These are phyloP conservation scores for Spathaspora gorwiae DNA, from an alignment of 805 yeast genomes.

Conservation along the genomic window DNA sequence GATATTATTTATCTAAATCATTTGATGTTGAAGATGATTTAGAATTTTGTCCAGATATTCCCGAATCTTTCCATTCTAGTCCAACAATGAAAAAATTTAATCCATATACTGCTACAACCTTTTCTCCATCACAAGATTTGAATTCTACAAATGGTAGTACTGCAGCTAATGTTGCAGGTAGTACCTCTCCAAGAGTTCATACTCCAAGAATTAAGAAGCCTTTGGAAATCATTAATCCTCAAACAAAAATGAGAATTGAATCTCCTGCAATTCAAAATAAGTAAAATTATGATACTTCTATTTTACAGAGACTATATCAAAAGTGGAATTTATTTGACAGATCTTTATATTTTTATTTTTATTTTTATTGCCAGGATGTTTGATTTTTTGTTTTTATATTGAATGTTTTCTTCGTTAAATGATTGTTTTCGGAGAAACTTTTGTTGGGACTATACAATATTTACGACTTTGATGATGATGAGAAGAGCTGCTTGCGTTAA, in stretches of 20 bases:
- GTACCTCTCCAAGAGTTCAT: slow-evolving; percentile 40
- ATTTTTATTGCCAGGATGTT: no score
- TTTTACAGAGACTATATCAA: no score
- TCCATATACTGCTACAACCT: slow-evolving; percentile 62
- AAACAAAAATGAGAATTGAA: slow-evolving; percentile 51
- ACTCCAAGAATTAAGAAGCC: slow-evolving; percentile 59
- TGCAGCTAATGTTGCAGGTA: slow-evolving; percentile 6
- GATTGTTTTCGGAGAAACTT: no score
- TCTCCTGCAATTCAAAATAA: slow-evolving; percentile 38
- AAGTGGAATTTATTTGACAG: no score
- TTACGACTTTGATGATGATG: no score
- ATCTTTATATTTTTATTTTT: no score
- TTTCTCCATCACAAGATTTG: slow-evolving; percentile 48
- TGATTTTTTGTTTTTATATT: no score
- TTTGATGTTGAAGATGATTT: slow-evolving; percentile 61
- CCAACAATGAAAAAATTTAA: slow-evolving; percentile 51
- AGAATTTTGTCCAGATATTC: slow-evolving; percentile 62
- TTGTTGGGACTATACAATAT: no score
- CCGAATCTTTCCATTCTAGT: slow-evolving; percentile 24
- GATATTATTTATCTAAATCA: slow-evolving; percentile 55
- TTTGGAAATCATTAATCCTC: slow-evolving; percentile 60
- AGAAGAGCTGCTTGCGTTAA: no score
- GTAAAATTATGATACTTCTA: slow-evolving; percentile 1
- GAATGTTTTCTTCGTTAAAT: no score
- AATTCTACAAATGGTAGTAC: slow-evolving; percentile 6